phyloP scores from a whole-genome alignment of 2,329 filamentous ascomycete genomes.

The Xylaria sp. region DNA sequence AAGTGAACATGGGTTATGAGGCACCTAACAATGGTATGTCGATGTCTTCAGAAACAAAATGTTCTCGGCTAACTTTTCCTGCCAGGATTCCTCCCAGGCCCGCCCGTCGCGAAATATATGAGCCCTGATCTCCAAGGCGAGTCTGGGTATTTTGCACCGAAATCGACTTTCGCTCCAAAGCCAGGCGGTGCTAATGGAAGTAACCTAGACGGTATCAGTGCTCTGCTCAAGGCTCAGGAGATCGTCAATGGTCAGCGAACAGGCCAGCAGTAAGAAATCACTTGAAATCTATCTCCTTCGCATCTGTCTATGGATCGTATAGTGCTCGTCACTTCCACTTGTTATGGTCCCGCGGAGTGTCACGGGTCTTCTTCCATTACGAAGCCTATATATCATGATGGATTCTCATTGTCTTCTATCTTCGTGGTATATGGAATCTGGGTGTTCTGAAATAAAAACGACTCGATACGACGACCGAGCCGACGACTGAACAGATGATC shows the following conservation, averaged over 20 bases:
- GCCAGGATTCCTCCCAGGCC: slow-evolving; percentile 15
- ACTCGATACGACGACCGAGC: neutral
- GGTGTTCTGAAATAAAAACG: neutral
- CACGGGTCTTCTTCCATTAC: neutral
- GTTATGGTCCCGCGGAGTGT: neutral
- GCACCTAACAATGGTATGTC: slow-evolving; percentile 20
- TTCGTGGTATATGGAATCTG: neutral
- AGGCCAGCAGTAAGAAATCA: neutral
- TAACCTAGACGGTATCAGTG: slow-evolving; percentile 60
- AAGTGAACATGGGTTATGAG: slow-evolving; percentile 13
- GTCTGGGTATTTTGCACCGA: slow-evolving; percentile 8
- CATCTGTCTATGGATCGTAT: slow-evolving; percentile 12
- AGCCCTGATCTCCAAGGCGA: slow-evolving; percentile 9
- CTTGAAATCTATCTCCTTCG: neutral
- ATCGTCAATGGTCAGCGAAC: slow-evolving; percentile 53
- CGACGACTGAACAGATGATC: neutral
- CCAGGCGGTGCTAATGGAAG: slow-evolving; percentile 23
- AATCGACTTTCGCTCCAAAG: slow-evolving; percentile 13
- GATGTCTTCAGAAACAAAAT: neutral
- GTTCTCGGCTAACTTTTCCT: slow-evolving; percentile 1
- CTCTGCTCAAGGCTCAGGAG: slow-evolving; percentile 60
- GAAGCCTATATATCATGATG: neutral
- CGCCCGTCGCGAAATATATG: slow-evolving; percentile 11
- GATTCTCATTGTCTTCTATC: neutral
- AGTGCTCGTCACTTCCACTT: neutral